These are phyloP conservation scores for Colletotrichum sp. DNA, from an alignment of 2,329 filamentous ascomycete genomes.

Conservation along the genomic window DNA sequence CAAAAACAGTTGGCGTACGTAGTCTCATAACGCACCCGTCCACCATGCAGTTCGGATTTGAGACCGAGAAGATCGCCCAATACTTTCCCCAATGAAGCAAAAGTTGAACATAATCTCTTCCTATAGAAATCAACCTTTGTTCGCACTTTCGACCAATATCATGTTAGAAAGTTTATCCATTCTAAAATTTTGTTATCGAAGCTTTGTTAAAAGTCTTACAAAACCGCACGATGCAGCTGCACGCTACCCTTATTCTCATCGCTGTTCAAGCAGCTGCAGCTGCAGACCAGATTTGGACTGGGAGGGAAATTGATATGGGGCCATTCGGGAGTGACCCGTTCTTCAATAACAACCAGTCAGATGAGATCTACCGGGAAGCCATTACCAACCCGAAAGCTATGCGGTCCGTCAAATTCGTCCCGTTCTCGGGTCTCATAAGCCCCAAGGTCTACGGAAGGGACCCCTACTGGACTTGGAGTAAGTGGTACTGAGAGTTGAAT, in stretches of 20 bases:
- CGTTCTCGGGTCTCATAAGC: background rate
- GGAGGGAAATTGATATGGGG: background rate
- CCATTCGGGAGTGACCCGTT: background rate
- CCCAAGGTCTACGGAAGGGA: background rate
- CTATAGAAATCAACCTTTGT: background rate
- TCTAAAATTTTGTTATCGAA: background rate
- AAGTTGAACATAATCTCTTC: background rate
- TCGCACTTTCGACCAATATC: background rate
- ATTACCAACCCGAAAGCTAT: background rate
- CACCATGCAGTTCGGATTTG: background rate
- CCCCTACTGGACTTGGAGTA: conserved; percentile 5
- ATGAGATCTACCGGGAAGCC: background rate
- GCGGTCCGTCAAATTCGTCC: background rate
- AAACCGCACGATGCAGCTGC: background rate
- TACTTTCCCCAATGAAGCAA: background rate
- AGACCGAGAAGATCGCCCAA: background rate
- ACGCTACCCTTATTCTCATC: background rate
- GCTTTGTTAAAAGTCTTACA: background rate
- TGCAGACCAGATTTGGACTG: background rate
- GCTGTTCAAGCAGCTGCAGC: background rate
- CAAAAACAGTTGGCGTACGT: background rate
- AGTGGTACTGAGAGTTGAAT: background rate
- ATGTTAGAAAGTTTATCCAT: background rate
- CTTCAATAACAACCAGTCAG: background rate
- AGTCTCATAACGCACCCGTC: background rate